Percentiles rank a stretch among this genome's conserved stretches.
phyloP scores from a whole-genome alignment of 805 yeast genomes.

The Teunomyces cretensis region DNA sequence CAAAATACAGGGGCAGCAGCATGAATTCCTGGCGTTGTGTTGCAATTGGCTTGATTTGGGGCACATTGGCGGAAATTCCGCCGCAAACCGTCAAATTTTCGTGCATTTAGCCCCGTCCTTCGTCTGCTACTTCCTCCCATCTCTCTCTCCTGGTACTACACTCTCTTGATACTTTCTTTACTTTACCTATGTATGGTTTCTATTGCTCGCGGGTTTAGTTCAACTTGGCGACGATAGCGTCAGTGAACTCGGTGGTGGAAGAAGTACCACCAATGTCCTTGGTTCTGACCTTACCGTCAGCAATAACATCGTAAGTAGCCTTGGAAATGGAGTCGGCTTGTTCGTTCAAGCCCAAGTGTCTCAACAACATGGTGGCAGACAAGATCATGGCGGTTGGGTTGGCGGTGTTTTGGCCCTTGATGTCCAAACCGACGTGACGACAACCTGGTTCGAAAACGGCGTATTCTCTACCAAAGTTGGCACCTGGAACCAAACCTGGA shows the following conservation, averaged over 20 bases:
- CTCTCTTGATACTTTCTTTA: neutral
- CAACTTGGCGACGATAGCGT: conserved; percentile 79
- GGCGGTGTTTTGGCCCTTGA: conserved; percentile 91
- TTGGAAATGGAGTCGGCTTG: conserved; percentile 83
- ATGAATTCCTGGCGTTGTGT: no score
- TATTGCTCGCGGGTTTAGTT: conserved; percentile 19
- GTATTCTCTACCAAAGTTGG: conserved; percentile 94
- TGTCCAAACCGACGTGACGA: conserved; percentile 97
- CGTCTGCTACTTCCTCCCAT: no score
- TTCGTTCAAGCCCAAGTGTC: conserved; percentile 87
- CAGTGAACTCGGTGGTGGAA: conserved; percentile 91
- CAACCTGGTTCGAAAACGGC: conserved; percentile 99
- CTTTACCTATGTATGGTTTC: neutral
- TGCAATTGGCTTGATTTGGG: no score
- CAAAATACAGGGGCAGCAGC: no score
- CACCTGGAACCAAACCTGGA: conserved; percentile 98
- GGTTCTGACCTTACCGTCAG: conserved; percentile 84
- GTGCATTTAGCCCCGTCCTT: neutral
- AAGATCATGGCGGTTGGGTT: conserved; percentile 98
- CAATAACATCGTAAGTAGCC: conserved; percentile 87
- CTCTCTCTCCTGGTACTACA: no score
- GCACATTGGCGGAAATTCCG: no score
- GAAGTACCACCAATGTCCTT: conserved; percentile 89
- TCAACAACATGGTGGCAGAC: conserved; percentile 86
- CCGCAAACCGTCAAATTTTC: neutral